Evolutionary conservation across 192 early-diverging fungal genomes (phyloP).

Genomic region (Coemansia sp.): DNA sequence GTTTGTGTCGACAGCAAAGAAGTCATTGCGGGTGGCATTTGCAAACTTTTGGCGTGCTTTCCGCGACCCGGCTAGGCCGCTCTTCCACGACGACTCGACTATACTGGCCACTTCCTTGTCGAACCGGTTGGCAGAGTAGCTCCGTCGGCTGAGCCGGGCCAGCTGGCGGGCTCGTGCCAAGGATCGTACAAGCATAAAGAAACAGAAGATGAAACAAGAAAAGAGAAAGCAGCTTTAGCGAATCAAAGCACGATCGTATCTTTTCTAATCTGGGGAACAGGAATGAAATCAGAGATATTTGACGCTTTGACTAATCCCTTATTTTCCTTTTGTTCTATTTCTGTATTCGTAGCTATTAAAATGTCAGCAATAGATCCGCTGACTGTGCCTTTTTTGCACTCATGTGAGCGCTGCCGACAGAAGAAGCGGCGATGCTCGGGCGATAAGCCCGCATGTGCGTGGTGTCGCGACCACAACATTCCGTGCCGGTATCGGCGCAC

Average conservation of each 20-base stretch:
- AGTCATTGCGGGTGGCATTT: background rate
- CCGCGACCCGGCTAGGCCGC: background rate
- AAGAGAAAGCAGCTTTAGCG: background rate
- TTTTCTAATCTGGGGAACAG: background rate
- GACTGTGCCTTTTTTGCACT: slow-evolving; percentile 47
- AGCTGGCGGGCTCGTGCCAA: background rate
- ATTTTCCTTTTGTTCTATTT: background rate
- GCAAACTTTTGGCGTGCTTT: background rate
- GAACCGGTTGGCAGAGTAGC: background rate
- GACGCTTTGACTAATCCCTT: slow-evolving; percentile 1
- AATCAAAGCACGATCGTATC: background rate
- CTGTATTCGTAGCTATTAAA: background rate
- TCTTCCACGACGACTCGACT: background rate
- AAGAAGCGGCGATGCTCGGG: slow-evolving; percentile 55
- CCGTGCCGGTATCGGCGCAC: slow-evolving; percentile 51
- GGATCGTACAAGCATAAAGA: background rate
- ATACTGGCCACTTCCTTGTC: background rate
- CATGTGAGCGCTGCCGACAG: slow-evolving; percentile 53
- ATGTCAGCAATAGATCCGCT: slow-evolving; percentile 44
- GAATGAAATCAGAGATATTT: background rate
- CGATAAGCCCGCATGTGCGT: slow-evolving; percentile 46
- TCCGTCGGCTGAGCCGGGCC: background rate
- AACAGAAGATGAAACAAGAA: background rate
- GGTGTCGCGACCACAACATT: slow-evolving; percentile 41
- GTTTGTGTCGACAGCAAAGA: background rate